Percentiles rank a stretch among this genome's conserved stretches.
These are phyloP conservation scores for Prunus yedoensis DNA, from an alignment of 331 rosid genomes.

Conservation along the genomic window DNA sequence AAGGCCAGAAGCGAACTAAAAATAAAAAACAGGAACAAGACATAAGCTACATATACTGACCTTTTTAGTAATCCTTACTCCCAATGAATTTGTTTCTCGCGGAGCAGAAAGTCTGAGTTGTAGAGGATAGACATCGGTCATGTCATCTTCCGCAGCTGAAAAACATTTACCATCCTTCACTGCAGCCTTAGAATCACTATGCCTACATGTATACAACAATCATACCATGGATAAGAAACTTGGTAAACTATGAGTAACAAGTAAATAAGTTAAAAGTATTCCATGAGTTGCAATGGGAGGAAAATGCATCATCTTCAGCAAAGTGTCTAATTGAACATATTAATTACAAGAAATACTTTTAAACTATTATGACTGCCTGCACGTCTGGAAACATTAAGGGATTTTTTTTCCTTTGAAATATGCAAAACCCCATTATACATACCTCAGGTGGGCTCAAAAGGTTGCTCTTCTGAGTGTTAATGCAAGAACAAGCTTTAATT, in stretches of 20 bases:
- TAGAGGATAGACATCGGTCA: conserved; percentile 88
- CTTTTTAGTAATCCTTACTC: conserved; percentile 93
- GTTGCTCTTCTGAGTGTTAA: conserved; percentile 1
- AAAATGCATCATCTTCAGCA: not conserved
- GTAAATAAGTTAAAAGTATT: not conserved
- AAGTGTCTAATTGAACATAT: not conserved
- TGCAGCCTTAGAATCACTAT: conserved; percentile 67
- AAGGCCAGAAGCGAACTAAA: not conserved
- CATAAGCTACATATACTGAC: conserved; percentile 29
- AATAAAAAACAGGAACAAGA: conserved; percentile 7
- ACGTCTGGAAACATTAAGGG: not conserved
- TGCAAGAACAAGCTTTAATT: not conserved
- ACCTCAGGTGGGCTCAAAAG: not conserved
- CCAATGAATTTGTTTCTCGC: conserved; percentile 70
- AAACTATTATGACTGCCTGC: not conserved
- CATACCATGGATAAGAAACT: conserved; percentile 25
- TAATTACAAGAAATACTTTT: not conserved
- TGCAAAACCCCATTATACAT: not conserved
- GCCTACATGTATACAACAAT: conserved; percentile 57
- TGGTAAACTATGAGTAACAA: conserved; percentile 16
- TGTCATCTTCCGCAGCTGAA: conserved; percentile 73
- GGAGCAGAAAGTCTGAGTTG: conserved; percentile 82
- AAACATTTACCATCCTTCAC: conserved; percentile 64
- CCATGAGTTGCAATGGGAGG: not conserved
- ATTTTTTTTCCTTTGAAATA: not conserved